These are phyloP conservation scores for Lasiosphaeris hirsuta DNA, from an alignment of 495 filamentous ascomycete genomes.

Conservation along the genomic window DNA sequence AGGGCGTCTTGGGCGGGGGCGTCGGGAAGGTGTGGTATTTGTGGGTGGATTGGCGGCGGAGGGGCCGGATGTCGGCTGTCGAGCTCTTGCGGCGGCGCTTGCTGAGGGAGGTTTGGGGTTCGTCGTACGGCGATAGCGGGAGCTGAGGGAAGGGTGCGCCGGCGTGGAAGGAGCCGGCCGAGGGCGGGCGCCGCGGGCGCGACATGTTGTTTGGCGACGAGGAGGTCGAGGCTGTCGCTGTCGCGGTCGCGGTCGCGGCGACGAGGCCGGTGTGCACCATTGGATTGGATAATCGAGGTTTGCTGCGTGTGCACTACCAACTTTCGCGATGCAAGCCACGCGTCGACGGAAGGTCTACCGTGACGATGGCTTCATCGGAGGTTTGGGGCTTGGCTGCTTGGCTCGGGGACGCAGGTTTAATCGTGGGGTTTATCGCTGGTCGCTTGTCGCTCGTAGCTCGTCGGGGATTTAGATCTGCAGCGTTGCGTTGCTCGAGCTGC, in stretches of 20 bases:
- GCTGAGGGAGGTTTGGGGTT: conserved; percentile 1
- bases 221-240: conserved; percentile 24
- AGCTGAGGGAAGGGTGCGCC: conserved; percentile 43
- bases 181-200: conserved; percentile 22
- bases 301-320: too few relatives aligned
- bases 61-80: conserved; percentile 7
- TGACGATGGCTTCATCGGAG: too few relatives aligned
- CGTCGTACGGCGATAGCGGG: conserved; percentile 24
- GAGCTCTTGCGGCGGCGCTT: conserved; percentile 17
- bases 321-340: too few relatives aligned
- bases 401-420: too few relatives aligned
- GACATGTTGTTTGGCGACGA: conserved; percentile 18
- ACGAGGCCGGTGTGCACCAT: conserved; percentile 38
- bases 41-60: conserved; percentile 62
- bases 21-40: conserved; percentile 97
- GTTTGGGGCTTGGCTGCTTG: too few relatives aligned
- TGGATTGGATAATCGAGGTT: neutral
- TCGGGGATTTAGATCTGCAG: too few relatives aligned
- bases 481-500: too few relatives aligned
- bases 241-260: conserved; percentile 28
- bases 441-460: too few relatives aligned
- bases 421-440: too few relatives aligned
- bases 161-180: conserved; percentile 47
- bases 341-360: too few relatives aligned
- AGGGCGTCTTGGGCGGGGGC: conserved; percentile 72